A percentile compares a stretch with the other conserved stretches of the same genome.
Conservation (phyloP, 2,329 filamentous ascomycete species). For the Aureobasidium zeae region DNA sequence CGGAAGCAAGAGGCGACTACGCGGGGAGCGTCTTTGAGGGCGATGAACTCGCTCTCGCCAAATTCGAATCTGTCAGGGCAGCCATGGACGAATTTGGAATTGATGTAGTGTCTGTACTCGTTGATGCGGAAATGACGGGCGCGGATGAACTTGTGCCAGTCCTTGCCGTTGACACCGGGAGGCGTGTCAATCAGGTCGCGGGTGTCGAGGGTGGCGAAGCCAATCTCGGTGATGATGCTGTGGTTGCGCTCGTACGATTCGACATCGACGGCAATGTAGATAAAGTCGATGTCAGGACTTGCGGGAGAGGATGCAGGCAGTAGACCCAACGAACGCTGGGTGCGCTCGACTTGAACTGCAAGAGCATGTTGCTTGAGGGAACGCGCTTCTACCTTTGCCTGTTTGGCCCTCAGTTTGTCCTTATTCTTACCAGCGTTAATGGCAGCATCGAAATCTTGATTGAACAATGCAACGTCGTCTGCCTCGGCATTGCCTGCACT, state of each 20-base stretch:
- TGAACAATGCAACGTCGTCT: constrained; percentile 40
- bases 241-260: constrained; percentile 67
- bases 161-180: constrained; percentile 52
- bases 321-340: constrained; percentile 64
- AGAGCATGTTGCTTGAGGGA: constrained; percentile 43
- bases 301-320: constrained; percentile 41
- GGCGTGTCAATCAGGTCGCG: constrained; percentile 43
- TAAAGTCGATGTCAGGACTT: constrained; percentile 40
- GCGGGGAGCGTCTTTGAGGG: constrained; percentile 35
- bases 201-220: constrained; percentile 73
- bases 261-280: constrained; percentile 73
- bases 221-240: constrained; percentile 70
- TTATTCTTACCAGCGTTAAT: constrained; percentile 38
- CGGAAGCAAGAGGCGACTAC: constrained; percentile 48
- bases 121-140: constrained; percentile 67
- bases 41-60: constrained; percentile 51
- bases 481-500: constrained; percentile 21
- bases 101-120: constrained; percentile 58
- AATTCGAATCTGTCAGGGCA: constrained; percentile 70
- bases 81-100: constrained; percentile 59
- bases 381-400: constrained; percentile 43
- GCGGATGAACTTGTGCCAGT: constrained; percentile 60
- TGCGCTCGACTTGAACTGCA: constrained; percentile 50
- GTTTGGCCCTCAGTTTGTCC: constrained; percentile 42
- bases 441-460: constrained; percentile 45